Percentiles rank a stretch among this genome's conserved stretches.
These are phyloP conservation scores for Cladosporium sp. DNA, from an alignment of 2,329 filamentous ascomycete genomes.

Conservation along the genomic window DNA sequence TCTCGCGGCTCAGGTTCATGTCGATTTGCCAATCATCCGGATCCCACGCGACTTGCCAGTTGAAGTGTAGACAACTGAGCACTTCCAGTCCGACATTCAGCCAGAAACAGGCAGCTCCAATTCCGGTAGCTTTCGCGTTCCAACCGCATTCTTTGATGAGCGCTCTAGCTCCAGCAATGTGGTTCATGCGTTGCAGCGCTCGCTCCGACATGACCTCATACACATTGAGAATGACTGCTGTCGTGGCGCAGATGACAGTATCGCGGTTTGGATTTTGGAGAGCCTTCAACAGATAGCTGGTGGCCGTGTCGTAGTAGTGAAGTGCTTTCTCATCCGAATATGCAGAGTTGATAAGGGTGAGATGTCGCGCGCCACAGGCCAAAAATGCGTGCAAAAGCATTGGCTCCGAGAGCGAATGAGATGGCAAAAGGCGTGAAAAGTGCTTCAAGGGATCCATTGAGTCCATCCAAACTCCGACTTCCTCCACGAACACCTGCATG, in stretches of 20 bases:
- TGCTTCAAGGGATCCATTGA: constrained; percentile 78
- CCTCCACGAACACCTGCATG: constrained; percentile 88
- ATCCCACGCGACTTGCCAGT: constrained; percentile 83
- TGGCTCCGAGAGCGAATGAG: constrained; percentile 73
- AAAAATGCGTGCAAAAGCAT: constrained; percentile 87
- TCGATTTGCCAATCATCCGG: constrained; percentile 87
- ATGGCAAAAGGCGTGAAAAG: constrained; percentile 80
- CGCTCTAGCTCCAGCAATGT: constrained; percentile 78
- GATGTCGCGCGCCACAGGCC: constrained; percentile 80
- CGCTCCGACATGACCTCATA: constrained; percentile 90
- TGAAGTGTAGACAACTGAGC: constrained; percentile 80
- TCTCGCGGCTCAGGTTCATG: constrained; percentile 62
- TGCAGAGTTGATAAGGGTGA: constrained; percentile 65
- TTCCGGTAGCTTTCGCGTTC: constrained; percentile 72
- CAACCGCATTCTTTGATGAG: constrained; percentile 87
- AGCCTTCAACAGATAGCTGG: constrained; percentile 68
- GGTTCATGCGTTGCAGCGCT: constrained; percentile 76
- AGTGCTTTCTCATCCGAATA: constrained; percentile 74
- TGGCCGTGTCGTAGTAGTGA: constrained; percentile 82
- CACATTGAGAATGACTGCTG: constrained; percentile 82
- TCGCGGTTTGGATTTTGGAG: constrained; percentile 82
- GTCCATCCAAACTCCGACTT: constrained; percentile 93
- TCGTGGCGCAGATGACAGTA: constrained; percentile 77
- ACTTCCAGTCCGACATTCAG: constrained; percentile 87
- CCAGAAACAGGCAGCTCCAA: constrained; percentile 91